phyloP scores from a whole-genome alignment of 352 stramenopile genomes.

The Phytophthora syringae region DNA sequence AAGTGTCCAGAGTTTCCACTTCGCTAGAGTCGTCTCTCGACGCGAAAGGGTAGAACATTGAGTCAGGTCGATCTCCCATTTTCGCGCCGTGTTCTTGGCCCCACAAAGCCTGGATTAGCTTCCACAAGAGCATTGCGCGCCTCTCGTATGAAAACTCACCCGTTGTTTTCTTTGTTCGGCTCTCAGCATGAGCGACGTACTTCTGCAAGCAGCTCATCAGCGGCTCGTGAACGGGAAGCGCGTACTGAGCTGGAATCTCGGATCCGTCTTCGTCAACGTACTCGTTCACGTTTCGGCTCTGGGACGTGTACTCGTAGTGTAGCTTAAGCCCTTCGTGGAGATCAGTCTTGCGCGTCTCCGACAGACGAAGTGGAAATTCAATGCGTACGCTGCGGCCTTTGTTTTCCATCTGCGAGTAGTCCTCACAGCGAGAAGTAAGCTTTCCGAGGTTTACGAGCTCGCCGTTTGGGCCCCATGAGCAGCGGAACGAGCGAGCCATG shows the following conservation, averaged over 20 bases:
- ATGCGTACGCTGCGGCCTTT: conserved; percentile 44
- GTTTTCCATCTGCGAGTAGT: conserved; percentile 25
- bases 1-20: conserved; percentile 68
- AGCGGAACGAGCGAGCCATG: conserved; percentile 83
- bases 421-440: conserved; percentile 36
- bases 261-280: conserved; percentile 37
- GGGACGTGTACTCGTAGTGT: conserved; percentile 60
- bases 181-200: conserved; percentile 61
- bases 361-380: conserved; percentile 56
- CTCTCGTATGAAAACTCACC: conserved; percentile 26
- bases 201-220: conserved; percentile 68
- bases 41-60: conserved; percentile 49
- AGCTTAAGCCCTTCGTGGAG: conserved; percentile 64
- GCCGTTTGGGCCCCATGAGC: conserved; percentile 80
- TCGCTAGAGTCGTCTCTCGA: conserved; percentile 68
- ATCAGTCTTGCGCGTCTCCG: conserved; percentile 42
- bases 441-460: conserved; percentile 73
- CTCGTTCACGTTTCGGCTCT: conserved; percentile 29
- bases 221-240: conserved; percentile 52
- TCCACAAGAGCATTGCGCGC: conserved; percentile 59
- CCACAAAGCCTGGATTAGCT: conserved; percentile 76
- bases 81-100: conserved; percentile 70
- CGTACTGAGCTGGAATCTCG: conserved; percentile 45
- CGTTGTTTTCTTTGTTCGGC: conserved; percentile 15
- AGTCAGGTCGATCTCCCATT: conserved; percentile 28